A percentile compares a stretch with the other conserved stretches of the same genome.
phyloP scores from a whole-genome alignment of 1,284 basidiomycete species.

The Austroboletus niveus region DNA sequence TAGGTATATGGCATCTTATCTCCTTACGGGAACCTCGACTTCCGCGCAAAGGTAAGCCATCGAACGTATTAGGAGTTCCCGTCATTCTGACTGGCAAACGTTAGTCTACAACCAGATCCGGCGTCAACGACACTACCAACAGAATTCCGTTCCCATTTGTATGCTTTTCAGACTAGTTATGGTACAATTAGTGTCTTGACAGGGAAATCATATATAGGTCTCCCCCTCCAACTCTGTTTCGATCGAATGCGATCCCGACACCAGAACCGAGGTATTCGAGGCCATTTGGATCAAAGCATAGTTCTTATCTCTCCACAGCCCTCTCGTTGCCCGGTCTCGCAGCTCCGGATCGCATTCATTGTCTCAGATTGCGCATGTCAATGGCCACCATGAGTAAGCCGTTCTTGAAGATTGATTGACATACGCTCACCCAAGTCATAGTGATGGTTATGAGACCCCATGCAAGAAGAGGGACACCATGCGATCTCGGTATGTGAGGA shows the following conservation, averaged over 20 bases:
- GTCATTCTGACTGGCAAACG: background rate
- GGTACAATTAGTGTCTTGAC: constrained; percentile 2
- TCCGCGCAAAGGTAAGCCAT: constrained; percentile 41
- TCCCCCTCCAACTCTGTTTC: constrained; percentile 20
- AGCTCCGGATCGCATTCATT: constrained; percentile 2
- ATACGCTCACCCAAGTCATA: constrained; percentile 8
- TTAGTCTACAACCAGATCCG: constrained; percentile 11
- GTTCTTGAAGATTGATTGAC: background rate
- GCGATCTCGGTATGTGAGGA: constrained; percentile 17
- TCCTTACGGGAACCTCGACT: constrained; percentile 41
- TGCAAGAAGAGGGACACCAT: constrained; percentile 1
- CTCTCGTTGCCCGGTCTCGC: constrained; percentile 21
- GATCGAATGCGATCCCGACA: constrained; percentile 48
- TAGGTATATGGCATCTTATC: constrained; percentile 46
- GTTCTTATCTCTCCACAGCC: constrained; percentile 20
- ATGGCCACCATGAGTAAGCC: constrained; percentile 14
- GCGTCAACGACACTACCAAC: constrained; percentile 20
- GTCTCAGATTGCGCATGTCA: constrained; percentile 2
- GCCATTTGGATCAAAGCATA: background rate
- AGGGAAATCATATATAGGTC: constrained; percentile 9
- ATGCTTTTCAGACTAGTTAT: constrained; percentile 7
- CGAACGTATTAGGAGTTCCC: background rate
- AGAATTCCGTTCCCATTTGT: constrained; percentile 19
- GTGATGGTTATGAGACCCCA: constrained; percentile 1
- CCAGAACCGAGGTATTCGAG: constrained; percentile 44